phyloP scores from a whole-genome alignment of 2,329 filamentous ascomycete species.

The Dichotomopilus funicola region DNA sequence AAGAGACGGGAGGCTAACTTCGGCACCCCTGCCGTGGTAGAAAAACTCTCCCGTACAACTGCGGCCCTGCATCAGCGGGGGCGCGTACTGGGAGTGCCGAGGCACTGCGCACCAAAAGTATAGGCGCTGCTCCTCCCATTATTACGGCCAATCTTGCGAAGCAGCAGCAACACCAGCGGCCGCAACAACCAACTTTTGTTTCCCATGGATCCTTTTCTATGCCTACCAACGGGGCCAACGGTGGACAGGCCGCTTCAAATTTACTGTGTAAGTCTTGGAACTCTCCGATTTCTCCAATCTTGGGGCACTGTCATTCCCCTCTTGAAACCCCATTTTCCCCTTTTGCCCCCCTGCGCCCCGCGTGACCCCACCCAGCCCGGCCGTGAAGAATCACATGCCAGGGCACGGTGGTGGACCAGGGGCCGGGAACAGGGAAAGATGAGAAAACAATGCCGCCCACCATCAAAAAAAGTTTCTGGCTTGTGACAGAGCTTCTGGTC shows the following conservation, averaged over 20 bases:
- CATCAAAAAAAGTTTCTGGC: not conserved
- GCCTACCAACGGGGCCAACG: constrained; percentile 8
- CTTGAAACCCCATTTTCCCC: not conserved
- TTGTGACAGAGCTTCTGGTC: constrained; percentile 2
- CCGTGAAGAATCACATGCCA: constrained; percentile 19
- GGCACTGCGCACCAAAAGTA: constrained; percentile 37
- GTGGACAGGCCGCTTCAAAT: constrained; percentile 2
- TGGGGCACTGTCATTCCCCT: not conserved
- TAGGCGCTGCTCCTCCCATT: constrained; percentile 31
- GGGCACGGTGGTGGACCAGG: constrained; percentile 2
- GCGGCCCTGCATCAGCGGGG: constrained; percentile 12
- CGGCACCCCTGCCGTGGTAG: constrained; percentile 28
- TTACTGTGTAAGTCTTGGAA: constrained; percentile 7
- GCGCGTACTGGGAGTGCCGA: constrained; percentile 32
- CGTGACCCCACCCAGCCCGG: not conserved
- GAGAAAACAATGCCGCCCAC: not conserved
- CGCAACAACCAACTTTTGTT: constrained; percentile 22
- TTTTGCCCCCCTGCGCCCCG: not conserved
- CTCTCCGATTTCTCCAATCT: not conserved
- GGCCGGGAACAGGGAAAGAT: not conserved
- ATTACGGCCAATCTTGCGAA: constrained; percentile 34
- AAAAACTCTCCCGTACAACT: constrained; percentile 37
- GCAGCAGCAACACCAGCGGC: not conserved
- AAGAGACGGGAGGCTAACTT: not conserved
- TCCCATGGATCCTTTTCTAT: constrained; percentile 5